Percentiles rank a stretch among this genome's conserved stretches.
Evolutionary conservation across 768 basidiomycete species (phyloP).

Genomic region (Naganishia friedmannii): DNA sequence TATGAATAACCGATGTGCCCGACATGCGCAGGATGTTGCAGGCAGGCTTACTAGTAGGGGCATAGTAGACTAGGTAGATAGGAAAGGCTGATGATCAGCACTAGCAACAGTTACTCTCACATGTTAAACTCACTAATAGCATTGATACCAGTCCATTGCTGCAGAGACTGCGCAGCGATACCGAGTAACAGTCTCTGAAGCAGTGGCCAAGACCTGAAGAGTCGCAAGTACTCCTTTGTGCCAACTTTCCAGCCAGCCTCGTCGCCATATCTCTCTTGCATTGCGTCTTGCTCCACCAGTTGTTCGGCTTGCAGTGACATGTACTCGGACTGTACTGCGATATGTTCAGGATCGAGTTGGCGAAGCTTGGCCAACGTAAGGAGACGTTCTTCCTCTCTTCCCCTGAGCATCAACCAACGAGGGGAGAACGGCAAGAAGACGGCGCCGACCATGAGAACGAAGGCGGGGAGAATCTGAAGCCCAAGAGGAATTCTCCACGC

Average conservation of each 20-base stretch:
- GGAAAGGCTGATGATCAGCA: constrained; percentile 16
- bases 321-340: constrained; percentile 41
- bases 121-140: constrained; percentile 39
- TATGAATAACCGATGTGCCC: too few relatives aligned
- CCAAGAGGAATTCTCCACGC: constrained; percentile 74
- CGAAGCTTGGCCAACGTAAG: constrained; percentile 64
- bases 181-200: constrained; percentile 60
- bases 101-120: neutral
- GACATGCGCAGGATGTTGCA: too few relatives aligned
- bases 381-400: constrained; percentile 71
- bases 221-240: constrained; percentile 62
- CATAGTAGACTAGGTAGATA: constrained; percentile 65
- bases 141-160: constrained; percentile 78
- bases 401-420: constrained; percentile 66
- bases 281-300: constrained; percentile 70
- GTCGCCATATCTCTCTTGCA: constrained; percentile 55
- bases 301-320: constrained; percentile 63
- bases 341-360: constrained; percentile 60
- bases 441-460: constrained; percentile 68
- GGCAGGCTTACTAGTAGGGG: constrained; percentile 54
- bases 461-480: constrained; percentile 70
- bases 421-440: constrained; percentile 78
- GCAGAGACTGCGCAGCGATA: constrained; percentile 72
- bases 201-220: constrained; percentile 58
- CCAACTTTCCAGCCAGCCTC: constrained; percentile 61